A percentile compares a stretch with the other conserved stretches of the same genome.
Evolutionary conservation across 2,329 filamentous ascomycete species (phyloP).

Genomic region (Penicillium verrucosum): DNA sequence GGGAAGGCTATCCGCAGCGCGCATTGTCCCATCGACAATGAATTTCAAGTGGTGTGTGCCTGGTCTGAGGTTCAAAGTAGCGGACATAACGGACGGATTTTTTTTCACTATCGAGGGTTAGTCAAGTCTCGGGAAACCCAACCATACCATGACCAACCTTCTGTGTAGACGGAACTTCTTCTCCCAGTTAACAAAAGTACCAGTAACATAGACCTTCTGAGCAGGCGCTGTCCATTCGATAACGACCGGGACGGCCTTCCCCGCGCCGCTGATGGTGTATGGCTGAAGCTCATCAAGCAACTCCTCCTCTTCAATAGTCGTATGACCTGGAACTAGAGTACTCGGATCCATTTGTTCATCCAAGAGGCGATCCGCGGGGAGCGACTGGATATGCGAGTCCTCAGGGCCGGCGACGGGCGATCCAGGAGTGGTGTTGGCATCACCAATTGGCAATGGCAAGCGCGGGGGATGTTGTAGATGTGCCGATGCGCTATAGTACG

Average conservation of each 20-base stretch:
- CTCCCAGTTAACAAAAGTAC: constrained; percentile 97
- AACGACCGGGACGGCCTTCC: constrained; percentile 75
- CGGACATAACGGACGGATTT: constrained; percentile 63
- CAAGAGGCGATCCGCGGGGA: constrained; percentile 42
- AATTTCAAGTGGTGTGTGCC: constrained; percentile 97
- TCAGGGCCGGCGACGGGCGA: constrained; percentile 80
- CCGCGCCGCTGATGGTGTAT: constrained; percentile 64
- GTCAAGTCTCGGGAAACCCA: neutral
- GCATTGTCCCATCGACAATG: constrained; percentile 90
- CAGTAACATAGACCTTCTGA: constrained; percentile 92
- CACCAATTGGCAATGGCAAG: constrained; percentile 86
- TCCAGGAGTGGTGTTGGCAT: constrained; percentile 83
- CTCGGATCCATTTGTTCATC: constrained; percentile 56
- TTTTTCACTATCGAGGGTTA: constrained; percentile 36
- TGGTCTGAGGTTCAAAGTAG: constrained; percentile 77
- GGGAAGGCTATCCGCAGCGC: constrained; percentile 78
- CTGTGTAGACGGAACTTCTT: constrained; percentile 83
- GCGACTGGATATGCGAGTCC: constrained; percentile 52
- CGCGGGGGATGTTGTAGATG: constrained; percentile 66
- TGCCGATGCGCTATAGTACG: constrained; percentile 43
- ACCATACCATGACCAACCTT: constrained; percentile 54
- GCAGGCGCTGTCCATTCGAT: constrained; percentile 82
- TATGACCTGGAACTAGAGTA: constrained; percentile 53
- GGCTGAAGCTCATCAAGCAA: constrained; percentile 69
- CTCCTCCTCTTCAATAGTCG: constrained; percentile 67